Evolutionary conservation across 805 yeast species (phyloP).

Genomic region (Wickerhamia fluorescens): DNA sequence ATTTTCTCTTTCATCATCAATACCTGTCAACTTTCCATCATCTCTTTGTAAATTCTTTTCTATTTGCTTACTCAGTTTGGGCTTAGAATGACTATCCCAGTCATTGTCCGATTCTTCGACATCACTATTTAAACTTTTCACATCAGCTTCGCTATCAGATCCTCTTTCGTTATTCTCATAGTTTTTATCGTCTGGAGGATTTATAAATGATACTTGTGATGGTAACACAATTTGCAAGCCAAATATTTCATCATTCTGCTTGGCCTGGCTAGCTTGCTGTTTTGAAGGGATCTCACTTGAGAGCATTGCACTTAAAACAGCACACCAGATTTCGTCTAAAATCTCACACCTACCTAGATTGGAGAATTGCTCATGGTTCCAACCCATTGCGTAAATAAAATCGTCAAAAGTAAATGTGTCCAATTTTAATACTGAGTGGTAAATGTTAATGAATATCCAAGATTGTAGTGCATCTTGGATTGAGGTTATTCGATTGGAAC

Average conservation of each 20-base stretch:
- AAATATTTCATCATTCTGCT: constrained; percentile 22
- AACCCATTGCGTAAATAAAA: constrained; percentile 49
- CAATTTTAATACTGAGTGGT: constrained; percentile 54
- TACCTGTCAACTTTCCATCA: constrained; percentile 6
- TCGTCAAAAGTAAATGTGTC: constrained; percentile 79
- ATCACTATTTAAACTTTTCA: constrained; percentile 14
- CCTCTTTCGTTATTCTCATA: constrained; percentile 16
- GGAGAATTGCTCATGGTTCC: constrained; percentile 35
- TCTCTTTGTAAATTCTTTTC: constrained; percentile 3
- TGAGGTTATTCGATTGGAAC: constrained; percentile 7
- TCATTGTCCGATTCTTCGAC: constrained; percentile 15
- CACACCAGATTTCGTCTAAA: constrained; percentile 63
- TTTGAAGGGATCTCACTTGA: constrained; percentile 24
- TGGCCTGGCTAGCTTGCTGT: constrained; percentile 25
- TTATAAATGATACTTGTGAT: constrained; percentile 15
- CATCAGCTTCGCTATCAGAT: constrained; percentile 15
- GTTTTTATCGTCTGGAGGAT: constrained; percentile 18
- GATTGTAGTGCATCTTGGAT: constrained; percentile 50
- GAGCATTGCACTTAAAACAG: constrained; percentile 51
- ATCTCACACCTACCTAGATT: constrained; percentile 42
- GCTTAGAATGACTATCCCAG: constrained; percentile 10
- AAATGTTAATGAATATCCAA: constrained; percentile 73
- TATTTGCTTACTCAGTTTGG: too few species aligned
- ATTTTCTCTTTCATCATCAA: constrained; percentile 15
- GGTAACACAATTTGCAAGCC: constrained; percentile 31